phyloP scores from a whole-genome alignment of 108 stramenopile genomes.

The Skeletonema potamos region DNA sequence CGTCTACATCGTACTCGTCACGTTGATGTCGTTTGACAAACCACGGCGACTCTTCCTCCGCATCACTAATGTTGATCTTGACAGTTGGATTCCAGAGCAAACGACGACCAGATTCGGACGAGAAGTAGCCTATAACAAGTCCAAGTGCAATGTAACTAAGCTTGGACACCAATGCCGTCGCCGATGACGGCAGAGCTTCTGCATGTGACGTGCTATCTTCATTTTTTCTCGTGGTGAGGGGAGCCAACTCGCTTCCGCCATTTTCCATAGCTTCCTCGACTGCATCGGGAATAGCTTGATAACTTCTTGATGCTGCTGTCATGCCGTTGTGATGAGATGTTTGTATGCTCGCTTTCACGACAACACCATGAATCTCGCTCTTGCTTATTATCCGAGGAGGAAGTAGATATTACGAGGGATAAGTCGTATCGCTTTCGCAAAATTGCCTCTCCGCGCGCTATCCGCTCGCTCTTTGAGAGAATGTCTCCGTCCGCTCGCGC shows the following conservation, averaged over 20 bases:
- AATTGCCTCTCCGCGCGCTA: no score
- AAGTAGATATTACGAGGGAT: no score
- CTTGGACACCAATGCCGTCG: not conserved
- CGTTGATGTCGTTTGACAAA: not conserved
- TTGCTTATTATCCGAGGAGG: no score
- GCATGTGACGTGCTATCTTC: not conserved
- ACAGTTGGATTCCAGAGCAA: not conserved
- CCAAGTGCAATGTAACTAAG: conserved; percentile 17
- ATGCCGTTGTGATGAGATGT: not conserved
- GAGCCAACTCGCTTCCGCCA: not conserved
- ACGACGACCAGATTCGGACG: not conserved
- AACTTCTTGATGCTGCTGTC: not conserved
- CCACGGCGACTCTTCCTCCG: not conserved
- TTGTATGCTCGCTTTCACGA: no score
- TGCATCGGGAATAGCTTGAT: not conserved
- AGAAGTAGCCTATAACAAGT: conserved; percentile 8
- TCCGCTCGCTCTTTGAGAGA: no score
- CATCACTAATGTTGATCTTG: not conserved
- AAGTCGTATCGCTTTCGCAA: no score
- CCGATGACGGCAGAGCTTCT: not conserved
- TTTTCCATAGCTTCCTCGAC: not conserved
- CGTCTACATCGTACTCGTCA: not conserved
- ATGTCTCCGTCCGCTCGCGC: no score
- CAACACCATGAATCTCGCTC: not conserved
- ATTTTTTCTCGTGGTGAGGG: not conserved